Conservation (phyloP, 1,139 yeast species). For the Torulaspora globosa region DNA sequence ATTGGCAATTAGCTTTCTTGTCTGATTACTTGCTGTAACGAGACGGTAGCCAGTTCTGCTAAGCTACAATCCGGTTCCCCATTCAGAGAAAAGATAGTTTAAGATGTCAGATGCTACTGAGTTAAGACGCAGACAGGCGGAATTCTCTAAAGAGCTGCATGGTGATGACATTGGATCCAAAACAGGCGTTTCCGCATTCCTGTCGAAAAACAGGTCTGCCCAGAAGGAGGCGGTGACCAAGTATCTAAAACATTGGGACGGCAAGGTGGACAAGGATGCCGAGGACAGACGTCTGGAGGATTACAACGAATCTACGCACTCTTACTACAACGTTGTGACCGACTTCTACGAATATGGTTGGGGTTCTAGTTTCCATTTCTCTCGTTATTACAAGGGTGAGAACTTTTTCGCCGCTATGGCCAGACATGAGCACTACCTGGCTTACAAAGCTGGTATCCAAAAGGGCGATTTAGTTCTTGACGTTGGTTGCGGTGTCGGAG, state of each 20-base stretch:
- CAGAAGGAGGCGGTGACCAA: slow-evolving; percentile 81
- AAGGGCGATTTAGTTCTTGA: slow-evolving; percentile 87
- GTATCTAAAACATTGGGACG: slow-evolving; percentile 96
- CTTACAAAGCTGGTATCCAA: slow-evolving; percentile 74
- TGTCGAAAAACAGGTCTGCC: slow-evolving; percentile 73
- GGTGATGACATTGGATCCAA: slow-evolving; percentile 63
- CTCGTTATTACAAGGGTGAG: slow-evolving; percentile 90
- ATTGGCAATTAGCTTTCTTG: no score
- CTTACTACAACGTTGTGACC: slow-evolving; percentile 93
- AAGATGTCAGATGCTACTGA: slow-evolving; percentile 29
- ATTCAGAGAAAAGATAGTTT: slow-evolving; percentile 2
- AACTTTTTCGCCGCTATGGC: slow-evolving; percentile 93
- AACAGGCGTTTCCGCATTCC: slow-evolving; percentile 71
- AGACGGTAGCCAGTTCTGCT: no score
- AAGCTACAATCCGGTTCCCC: no score
- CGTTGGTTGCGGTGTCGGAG: slow-evolving; percentile 99
- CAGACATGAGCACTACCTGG: slow-evolving; percentile 94
- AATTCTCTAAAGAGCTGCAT: slow-evolving; percentile 81
- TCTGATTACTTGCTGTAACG: no score
- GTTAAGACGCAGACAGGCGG: slow-evolving; percentile 43
- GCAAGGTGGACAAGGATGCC: slow-evolving; percentile 68
- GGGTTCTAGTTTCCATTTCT: slow-evolving; percentile 99
- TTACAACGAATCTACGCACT: slow-evolving; percentile 87
- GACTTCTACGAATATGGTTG: slow-evolving; percentile 98
- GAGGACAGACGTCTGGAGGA: slow-evolving; percentile 73